phyloP scores from a whole-genome alignment of 306 rosid species.

The Trichosanthes cucumerina region DNA sequence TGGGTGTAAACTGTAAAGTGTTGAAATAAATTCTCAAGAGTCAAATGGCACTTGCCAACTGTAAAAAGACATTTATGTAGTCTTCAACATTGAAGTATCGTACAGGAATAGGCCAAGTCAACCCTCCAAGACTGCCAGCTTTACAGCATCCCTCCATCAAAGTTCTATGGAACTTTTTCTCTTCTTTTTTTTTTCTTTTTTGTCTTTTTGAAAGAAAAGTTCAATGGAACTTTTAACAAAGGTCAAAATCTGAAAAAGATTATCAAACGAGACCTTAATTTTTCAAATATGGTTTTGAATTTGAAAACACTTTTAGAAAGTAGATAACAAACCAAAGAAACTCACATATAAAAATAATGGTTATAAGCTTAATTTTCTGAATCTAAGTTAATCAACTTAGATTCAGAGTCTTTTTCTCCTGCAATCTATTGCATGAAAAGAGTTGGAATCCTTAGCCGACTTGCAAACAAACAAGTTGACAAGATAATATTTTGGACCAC shows the following conservation, averaged over 20 bases:
- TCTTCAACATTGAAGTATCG: neutral
- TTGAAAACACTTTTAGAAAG: too few species aligned
- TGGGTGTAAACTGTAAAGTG: neutral
- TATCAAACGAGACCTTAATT: too few species aligned
- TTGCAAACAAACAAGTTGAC: neutral
- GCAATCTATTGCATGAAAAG: too few species aligned
- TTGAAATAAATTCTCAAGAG: neutral
- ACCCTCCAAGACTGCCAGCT: neutral
- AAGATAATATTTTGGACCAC: constrained; percentile 1
- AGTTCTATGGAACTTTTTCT: neutral
- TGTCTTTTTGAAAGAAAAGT: neutral
- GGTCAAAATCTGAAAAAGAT: neutral
- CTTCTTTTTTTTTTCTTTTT: too few species aligned
- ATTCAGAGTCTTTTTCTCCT: too few species aligned
- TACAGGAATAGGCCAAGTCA: neutral
- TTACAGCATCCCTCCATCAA: neutral
- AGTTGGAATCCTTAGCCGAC: neutral
- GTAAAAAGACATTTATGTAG: neutral
- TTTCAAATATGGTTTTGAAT: too few species aligned
- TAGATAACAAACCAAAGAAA: too few species aligned
- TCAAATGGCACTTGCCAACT: neutral
- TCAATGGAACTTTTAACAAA: neutral
- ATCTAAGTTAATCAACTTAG: too few species aligned
- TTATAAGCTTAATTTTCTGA: too few species aligned
- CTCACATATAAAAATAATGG: too few species aligned